phyloP scores from a whole-genome alignment of 495 filamentous ascomycete genomes.

The Aspergillus mulundensis region DNA sequence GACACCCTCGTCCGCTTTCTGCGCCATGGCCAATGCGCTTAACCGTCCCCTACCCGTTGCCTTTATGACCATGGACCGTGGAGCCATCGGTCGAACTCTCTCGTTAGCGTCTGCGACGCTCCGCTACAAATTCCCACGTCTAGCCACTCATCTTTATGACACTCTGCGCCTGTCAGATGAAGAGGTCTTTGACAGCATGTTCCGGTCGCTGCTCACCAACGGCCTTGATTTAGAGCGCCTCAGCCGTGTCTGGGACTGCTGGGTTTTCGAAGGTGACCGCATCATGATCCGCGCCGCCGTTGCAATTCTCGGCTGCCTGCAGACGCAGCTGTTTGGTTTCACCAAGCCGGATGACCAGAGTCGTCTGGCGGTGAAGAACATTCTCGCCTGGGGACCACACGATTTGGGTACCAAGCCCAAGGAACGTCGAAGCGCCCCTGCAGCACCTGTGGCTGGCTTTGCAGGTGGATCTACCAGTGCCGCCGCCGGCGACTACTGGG shows the following conservation, averaged over 20 bases:
- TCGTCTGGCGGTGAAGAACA: slow-evolving; percentile 31
- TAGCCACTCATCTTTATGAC: slow-evolving; percentile 63
- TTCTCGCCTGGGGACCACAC: slow-evolving; percentile 52
- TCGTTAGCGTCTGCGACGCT: slow-evolving; percentile 67
- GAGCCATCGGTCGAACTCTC: slow-evolving; percentile 69
- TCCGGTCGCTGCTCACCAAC: slow-evolving; percentile 54
- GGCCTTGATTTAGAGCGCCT: slow-evolving; percentile 66
- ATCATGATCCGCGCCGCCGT: slow-evolving; percentile 75
- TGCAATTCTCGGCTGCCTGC: slow-evolving; percentile 60
- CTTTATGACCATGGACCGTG: slow-evolving; percentile 74
- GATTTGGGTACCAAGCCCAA: slow-evolving; percentile 33
- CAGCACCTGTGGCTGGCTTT: slow-evolving; percentile 31
- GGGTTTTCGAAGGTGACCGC: slow-evolving; percentile 87
- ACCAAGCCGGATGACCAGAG: slow-evolving; percentile 41
- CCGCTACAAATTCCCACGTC: slow-evolving; percentile 62
- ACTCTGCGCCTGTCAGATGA: slow-evolving; percentile 41
- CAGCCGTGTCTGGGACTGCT: slow-evolving; percentile 86
- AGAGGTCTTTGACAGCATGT: slow-evolving; percentile 55
- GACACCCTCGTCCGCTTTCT: slow-evolving; percentile 67
- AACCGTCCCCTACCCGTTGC: slow-evolving; percentile 86
- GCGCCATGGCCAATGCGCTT: slow-evolving; percentile 79
- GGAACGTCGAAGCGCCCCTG: slow-evolving; percentile 41
- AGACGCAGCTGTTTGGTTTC: slow-evolving; percentile 58
- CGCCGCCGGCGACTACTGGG: slow-evolving; percentile 42
- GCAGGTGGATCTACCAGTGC: slow-evolving; percentile 37